Evolutionary conservation across 139 green algal genomes (phyloP), one percentile per base, ranked within the genome.

Genomic region (Trebouxia sp.): DNA sequence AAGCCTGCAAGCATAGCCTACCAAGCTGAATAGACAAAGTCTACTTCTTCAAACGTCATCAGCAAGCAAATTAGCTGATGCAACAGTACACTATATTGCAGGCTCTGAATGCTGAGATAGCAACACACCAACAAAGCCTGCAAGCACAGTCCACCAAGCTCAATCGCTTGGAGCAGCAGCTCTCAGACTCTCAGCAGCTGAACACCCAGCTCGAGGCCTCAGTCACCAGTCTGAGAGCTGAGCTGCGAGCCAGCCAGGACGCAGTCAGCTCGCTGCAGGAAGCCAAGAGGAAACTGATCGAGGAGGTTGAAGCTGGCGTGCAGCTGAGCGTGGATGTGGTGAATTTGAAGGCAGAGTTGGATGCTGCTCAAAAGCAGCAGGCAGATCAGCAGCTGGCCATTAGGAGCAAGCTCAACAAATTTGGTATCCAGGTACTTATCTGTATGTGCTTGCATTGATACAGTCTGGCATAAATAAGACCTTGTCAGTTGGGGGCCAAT

Each of bases 391-490:
- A 56, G 1, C 11, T 53, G 7, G 41, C 42, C 8, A 11, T 56
- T 3, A 77, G 69, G 26, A 77, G 69, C 69, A 51, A 53, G 9
- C 69, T 77, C 41, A 77, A 77, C 69, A 77, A 77, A 24, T 77
- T 77, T 53, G 69, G 69, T 14, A 32, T 77, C 9, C 69, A 56
- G 69, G 69, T 55, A 12, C n/a, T n/a, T n/a, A n/a, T n/a, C n/a
- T n/a, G n/a, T n/a, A n/a, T n/a, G n/a, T n/a, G n/a, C n/a, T n/a
- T n/a, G n/a, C n/a, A n/a, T n/a, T n/a, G n/a, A n/a, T n/a, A n/a
- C n/a, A 45, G 11, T 67, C 3, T 24, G 11, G 1, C 58, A 43
- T 28, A 41, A n/a, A n/a, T n/a, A n/a, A n/a, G n/a, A n/a, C n/a
- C n/a, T n/a, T n/a, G n/a, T n/a, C n/a, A n/a, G n/a, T n/a, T n/a